Base-by-base conservation (phyloP, 2,329 filamentous ascomycete species). In the Mycosphaerella arachidis region DNA sequence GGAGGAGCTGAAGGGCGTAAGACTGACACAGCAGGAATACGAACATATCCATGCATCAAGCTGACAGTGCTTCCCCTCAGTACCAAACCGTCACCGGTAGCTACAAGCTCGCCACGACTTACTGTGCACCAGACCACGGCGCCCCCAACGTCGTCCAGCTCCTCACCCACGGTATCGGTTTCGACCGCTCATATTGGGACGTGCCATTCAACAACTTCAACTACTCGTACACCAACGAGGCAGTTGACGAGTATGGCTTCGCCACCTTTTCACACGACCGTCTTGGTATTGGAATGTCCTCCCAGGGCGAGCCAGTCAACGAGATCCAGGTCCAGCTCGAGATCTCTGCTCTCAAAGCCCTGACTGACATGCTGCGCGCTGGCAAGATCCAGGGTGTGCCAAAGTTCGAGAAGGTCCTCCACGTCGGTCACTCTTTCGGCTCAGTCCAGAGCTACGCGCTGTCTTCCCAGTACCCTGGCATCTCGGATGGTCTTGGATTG, bases 361-460 rank as follows among this genome's bases (percentile, higher is more conserved):
- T 89, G 4, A 87, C 85, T 0, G 69, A 70, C 10, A 72, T 75
- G 63, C 74, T 85, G 1, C 80, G 81, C 31, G 66, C 71, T 1
- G 80, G 81, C 51, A 66, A 68, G 0, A 73, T 87, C 27, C 69
- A 75, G 0, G 72, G 74, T 20, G 70, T 82, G n/a, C 69, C 69
- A 30, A 64, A 71, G 51, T 78, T 76, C 65, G 55, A 73, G 8
- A 77, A 81, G 67, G 74, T 84, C 27, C 75, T 85, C 8, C 85
- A 88, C 69, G 77, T 86, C 16, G 86, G 86, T 12, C 85, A 89
- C 75, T 85, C 82, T 0, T 88, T 86, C 65, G 86, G 86, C 33
- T 85, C 84, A 0, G 73, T 80, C 6, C 82, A 84, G 65, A 82
- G 80, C 2, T 86, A 84, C 71, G 78, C 74, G 52, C 76, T 88